A percentile compares a stretch with the other conserved stretches of the same genome.
These are phyloP conservation scores for Diaporthe vexans DNA, from an alignment of 2,329 filamentous ascomycete genomes.

Conservation along the genomic window DNA sequence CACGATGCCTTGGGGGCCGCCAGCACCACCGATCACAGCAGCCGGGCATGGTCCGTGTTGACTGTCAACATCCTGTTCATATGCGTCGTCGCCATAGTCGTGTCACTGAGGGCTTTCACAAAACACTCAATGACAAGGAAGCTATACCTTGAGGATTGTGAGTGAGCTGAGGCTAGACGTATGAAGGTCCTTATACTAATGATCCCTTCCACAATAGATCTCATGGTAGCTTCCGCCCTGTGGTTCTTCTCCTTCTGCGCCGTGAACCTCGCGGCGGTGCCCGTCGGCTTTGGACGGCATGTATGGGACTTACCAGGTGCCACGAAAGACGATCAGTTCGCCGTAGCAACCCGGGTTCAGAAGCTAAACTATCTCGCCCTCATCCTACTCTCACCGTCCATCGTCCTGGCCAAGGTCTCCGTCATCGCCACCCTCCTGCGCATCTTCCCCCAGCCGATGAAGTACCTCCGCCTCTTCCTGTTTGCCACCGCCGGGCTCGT, in stretches of 20 bases:
- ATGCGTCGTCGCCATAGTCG: constrained; percentile 12
- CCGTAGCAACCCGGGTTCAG: constrained; percentile 39
- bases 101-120: constrained; percentile 25
- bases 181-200: not conserved
- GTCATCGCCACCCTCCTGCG: constrained; percentile 49
- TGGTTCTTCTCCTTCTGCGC: constrained; percentile 23
- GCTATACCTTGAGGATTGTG: constrained; percentile 25
- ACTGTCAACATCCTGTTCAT: constrained; percentile 23
- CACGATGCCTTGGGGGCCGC: constrained; percentile 13
- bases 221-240: constrained; percentile 23
- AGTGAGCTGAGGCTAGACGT: not conserved
- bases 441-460: constrained; percentile 49
- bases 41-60: constrained; percentile 18
- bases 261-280: constrained; percentile 27
- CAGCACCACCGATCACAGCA: constrained; percentile 2
- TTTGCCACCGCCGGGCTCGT: constrained; percentile 51
- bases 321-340: constrained; percentile 39
- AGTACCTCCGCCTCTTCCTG: constrained; percentile 47
- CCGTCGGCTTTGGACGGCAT: constrained; percentile 46
- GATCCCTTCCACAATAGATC: not conserved
- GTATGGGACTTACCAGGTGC: constrained; percentile 46
- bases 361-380: constrained; percentile 45
- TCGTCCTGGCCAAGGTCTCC: constrained; percentile 49
- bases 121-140: constrained; percentile 17
- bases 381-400: constrained; percentile 46